Evolutionary conservation across 192 early-diverging fungal genomes (phyloP).

Genomic region (Backusella parvicylindrica): DNA sequence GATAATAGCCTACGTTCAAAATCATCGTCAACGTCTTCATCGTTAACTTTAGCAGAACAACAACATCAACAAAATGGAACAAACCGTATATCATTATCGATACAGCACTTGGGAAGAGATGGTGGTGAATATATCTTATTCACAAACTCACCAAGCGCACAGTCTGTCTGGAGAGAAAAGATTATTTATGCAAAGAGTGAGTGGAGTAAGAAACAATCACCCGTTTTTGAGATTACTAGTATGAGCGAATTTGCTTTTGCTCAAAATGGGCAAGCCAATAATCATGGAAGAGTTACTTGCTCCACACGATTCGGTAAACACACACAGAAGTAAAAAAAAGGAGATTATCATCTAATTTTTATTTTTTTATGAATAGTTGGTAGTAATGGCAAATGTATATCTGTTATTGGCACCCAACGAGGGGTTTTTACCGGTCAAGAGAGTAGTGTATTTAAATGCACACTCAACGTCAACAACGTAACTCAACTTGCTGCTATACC

Average conservation of each 20-base stretch:
- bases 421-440: slow-evolving; percentile 60
- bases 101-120: slow-evolving; percentile 70
- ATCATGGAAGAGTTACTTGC: slow-evolving; percentile 49
- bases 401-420: slow-evolving; percentile 77
- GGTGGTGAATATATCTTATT: slow-evolving; percentile 68
- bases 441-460: not conserved
- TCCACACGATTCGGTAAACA: slow-evolving; percentile 44
- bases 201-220: slow-evolving; percentile 18
- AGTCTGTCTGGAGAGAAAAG: slow-evolving; percentile 74
- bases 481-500: not conserved
- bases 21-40: not conserved
- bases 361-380: not conserved
- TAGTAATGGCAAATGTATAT: slow-evolving; percentile 40
- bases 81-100: slow-evolving; percentile 50
- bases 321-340: not conserved
- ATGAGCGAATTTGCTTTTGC: slow-evolving; percentile 44
- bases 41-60: slow-evolving; percentile 15
- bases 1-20: not conserved
- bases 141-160: slow-evolving; percentile 30
- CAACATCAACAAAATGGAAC: slow-evolving; percentile 26
- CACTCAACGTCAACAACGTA: not conserved
- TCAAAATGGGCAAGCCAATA: slow-evolving; percentile 22
- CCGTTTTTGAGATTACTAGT: slow-evolving; percentile 45
- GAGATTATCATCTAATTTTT: not conserved
- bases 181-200: slow-evolving; percentile 57